Evolutionary conservation across 345 rosid species (phyloP), one percentile per base, ranked within the genome.

Genomic region (Erucastrum elatum): DNA sequence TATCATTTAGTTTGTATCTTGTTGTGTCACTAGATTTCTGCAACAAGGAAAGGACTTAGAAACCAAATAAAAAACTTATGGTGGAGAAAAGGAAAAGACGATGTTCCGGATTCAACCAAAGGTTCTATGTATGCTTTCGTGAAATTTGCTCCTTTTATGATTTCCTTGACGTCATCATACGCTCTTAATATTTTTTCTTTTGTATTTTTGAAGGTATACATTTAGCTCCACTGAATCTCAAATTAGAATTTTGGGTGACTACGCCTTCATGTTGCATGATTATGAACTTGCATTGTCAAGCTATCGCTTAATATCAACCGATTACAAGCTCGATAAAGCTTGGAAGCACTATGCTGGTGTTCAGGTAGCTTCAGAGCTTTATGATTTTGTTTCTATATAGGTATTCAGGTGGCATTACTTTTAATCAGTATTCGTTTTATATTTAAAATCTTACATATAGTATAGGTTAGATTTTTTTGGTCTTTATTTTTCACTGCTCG

Each of bases 41-140:
- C 94, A 31, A 90, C 96, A 64, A 91, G 99, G 88, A 95, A 89
- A 88, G 99, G 98, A 66, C 91, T 95, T 79, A 86, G 86, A 88
- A 95, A 95, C 87, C 98, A 93, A 81, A 80, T 95, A 11, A 93
- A 93, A 84, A 95, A 93, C 80, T 87, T 95, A 37, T 95, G 98
- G 98, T 95, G 99, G 99, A 91, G 99, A 82, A 95, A 95, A 89
- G 99, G 97, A 70, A 95, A 93, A 88, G 99, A 93, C 5, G 99
- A 95, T 53, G 72, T 81, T 39, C 63, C 77, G 4, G 98, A 95
- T 67, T 75, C 92, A 49, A 65, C 89, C 55, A 81, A 75, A 83
- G 97, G 97, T 73, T 81, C 90, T 64, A 85, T 77, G 97, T 93
- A 87, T 78, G 95, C 79, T 76, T 76, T 68, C 71, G 67, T 70